Percentiles rank a stretch among this genome's conserved stretches.
These are phyloP conservation scores for Insectozyma bohioensis DNA, from an alignment of 1,139 yeast species.

Conservation along the genomic window DNA sequence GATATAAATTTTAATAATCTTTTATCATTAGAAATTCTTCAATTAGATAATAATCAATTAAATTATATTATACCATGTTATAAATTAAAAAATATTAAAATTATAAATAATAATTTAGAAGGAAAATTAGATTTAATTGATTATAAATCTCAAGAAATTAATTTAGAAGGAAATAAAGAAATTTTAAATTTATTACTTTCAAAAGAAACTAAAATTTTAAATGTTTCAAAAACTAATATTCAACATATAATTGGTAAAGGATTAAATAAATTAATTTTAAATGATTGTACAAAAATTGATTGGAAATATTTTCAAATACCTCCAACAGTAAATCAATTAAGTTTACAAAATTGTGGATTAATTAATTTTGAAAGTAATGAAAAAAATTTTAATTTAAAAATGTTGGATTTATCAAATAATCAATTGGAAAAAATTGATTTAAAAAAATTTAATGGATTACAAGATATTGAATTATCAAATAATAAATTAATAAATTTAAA, in stretches of 20 bases:
- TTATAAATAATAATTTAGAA: constrained; percentile 8
- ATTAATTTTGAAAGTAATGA: constrained; percentile 7
- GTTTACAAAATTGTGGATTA: constrained; percentile 12
- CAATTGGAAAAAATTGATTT: constrained; percentile 8
- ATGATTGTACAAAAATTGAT: constrained; percentile 13
- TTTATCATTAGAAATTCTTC: constrained; percentile 16
- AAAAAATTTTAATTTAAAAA: constrained; percentile 4
- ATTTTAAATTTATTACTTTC: constrained; percentile 6
- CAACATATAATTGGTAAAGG: constrained; percentile 10
- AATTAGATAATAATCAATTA: constrained; percentile 11
- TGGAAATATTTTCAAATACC: constrained; percentile 12
- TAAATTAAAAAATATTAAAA: constrained; percentile 7
- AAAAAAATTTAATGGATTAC: constrained; percentile 6
- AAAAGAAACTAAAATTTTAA: constrained; percentile 7
- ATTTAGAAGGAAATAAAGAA: constrained; percentile 7
- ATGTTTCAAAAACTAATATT: constrained; percentile 10
- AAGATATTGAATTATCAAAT: constrained; percentile 13
- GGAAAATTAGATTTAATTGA: constrained; percentile 6
- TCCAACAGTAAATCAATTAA: constrained; percentile 9
- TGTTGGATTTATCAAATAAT: constrained; percentile 12
- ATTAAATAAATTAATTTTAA: constrained; percentile 11
- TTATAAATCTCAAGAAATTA: constrained; percentile 7
- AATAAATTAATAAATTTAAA: constrained; percentile 8
- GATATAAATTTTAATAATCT: constrained; percentile 10
- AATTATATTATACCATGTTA: constrained; percentile 1